phyloP scores from a whole-genome alignment of 495 filamentous ascomycete species.

The Neurospora sp. region DNA sequence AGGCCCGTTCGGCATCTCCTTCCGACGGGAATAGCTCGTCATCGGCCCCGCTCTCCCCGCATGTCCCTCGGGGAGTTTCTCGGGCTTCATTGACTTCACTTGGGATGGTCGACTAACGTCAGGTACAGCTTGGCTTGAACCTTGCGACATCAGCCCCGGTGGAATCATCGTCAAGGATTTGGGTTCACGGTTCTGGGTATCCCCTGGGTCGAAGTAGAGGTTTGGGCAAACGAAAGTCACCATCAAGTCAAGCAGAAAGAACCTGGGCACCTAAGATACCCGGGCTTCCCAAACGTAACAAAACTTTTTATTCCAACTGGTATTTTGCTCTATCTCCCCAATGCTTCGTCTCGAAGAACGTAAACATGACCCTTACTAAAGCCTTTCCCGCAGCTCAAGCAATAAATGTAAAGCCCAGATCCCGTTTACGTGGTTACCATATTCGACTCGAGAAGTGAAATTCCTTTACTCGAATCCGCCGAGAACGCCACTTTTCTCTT shows the following conservation, averaged over 20 bases:
- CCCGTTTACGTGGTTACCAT: background rate
- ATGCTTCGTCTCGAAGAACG: background rate
- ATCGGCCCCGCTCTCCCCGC: background rate
- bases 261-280: background rate
- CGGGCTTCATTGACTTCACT: background rate
- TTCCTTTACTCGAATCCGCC: background rate
- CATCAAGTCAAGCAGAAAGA: background rate
- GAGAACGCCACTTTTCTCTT: background rate
- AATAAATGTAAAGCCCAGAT: background rate
- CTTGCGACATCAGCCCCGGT: background rate
- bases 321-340: background rate
- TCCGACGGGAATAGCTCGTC: background rate
- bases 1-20: background rate
- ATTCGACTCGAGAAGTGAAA: background rate
- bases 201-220: background rate
- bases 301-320: background rate
- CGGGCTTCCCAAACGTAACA: background rate
- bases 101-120: background rate
- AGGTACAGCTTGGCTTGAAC: background rate
- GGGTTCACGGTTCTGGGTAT: background rate
- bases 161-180: background rate
- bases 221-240: background rate
- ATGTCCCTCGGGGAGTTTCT: background rate
- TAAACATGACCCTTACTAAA: background rate
- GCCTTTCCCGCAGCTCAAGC: background rate